Evolutionary conservation across 73 alveolate species (phyloP).

Genomic region (Tetrahymena thermophila): DNA sequence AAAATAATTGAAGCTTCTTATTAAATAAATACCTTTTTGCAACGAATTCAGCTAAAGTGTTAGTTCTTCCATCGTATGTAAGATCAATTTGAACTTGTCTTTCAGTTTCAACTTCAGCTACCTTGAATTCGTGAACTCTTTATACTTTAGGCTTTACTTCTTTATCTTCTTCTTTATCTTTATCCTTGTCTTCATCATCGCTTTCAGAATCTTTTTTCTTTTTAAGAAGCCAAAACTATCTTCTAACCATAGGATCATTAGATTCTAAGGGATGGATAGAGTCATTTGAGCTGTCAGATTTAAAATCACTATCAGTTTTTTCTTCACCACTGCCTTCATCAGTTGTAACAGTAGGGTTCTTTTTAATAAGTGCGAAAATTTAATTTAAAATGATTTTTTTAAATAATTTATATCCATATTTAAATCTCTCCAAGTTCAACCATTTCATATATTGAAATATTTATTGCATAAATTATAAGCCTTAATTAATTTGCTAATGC

Average conservation of each 20-base stretch:
- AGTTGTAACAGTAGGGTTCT: not conserved
- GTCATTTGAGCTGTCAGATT: not conserved
- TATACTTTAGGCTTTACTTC: not conserved
- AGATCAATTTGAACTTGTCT: not conserved
- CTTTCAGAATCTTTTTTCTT: not conserved
- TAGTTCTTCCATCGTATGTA: not conserved
- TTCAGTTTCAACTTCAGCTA: not conserved
- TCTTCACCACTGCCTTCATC: constrained; percentile 1
- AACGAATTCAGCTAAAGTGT: not conserved
- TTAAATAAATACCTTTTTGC: not conserved
- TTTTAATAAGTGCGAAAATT: not conserved
- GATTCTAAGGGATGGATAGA: not conserved
- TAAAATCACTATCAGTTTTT: not conserved
- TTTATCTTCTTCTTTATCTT: not conserved
- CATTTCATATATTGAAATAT: too few species aligned
- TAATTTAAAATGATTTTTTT: too few species aligned
- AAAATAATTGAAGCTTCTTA: too few species aligned
- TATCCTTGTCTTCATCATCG: not conserved
- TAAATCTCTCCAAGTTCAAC: not conserved
- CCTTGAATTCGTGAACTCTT: not conserved
- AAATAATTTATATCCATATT: not conserved
- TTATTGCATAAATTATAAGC: too few species aligned
- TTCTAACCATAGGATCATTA: not conserved
- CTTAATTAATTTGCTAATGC: too few species aligned
- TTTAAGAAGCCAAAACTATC: not conserved